Base-by-base conservation (phyloP, 1,139 yeast genomes). In the Blastobotrys elegans region DNA sequence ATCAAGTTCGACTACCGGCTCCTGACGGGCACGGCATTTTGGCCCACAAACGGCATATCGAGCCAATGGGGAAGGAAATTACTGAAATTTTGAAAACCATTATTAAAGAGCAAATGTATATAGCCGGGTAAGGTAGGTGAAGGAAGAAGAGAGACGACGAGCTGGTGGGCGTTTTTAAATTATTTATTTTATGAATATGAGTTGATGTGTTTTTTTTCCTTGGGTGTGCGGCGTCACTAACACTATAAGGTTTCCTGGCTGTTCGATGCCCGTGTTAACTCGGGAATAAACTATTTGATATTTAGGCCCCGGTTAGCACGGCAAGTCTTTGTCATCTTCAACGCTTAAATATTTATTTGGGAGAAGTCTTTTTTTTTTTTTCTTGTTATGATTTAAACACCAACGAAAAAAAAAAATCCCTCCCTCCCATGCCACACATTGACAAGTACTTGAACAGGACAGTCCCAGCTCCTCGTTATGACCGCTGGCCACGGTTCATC, bases 1-100 rank as follows among this genome's bases (percentile, higher is more conserved):
- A 43, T 30, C 95, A 85, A 59, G 68, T 87, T 51, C 85, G 87
- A 64, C 71, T 88, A 51, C 75, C 96, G 58, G 96, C 87, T 63
- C 78, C 84, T 18, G 96, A 96, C 1, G 76, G 78, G 48, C 90
- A 84, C 61, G 96, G 96, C 1, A 88, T 86, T 62, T 71, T 88
- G 55, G 71, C 87, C 43, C 96, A 96, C 6, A 61, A 83, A 1
- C 77, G 77, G 59, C 79, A 73, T 61, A 87, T 88, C 52, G 71
- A 66, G 22, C 90, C 95, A 0, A 92, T 84, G 13, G 96, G 95
- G 1, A 69, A 72, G 49, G 96, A 88, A 63, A 74, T 83, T 32
- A 79, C 80, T 61, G 77, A 82, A 7, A 43, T 53, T 20, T 40
- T 53, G 18, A 32, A 44, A 35, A 16, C 42, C 31, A 18, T 49